Base-by-base conservation (phyloP, 305 asterid genomes). In the Petunia hybrid region DNA sequence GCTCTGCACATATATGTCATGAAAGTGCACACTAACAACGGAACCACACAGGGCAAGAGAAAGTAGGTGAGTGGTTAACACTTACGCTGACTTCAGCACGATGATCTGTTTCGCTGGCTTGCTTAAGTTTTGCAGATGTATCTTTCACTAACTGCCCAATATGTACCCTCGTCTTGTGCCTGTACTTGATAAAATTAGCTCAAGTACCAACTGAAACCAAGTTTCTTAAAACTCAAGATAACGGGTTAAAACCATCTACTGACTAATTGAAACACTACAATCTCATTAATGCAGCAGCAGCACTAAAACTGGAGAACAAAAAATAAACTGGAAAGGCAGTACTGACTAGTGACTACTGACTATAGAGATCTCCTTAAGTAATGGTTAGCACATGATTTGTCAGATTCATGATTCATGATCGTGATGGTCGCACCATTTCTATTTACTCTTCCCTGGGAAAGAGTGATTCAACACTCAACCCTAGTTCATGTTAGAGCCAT, bases 31-130 rank as follows among this genome's bases (percentile, higher is more conserved):
- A 71, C 4, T 73, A 12, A 36, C 78, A 12, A 73, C 35, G 62
- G 45, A 51, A 73, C 35, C 45, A 51, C 46, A 61, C 12, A 35
- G 78, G 43, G n/a, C 14, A 9, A 66, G 65, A 48, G 42, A 45
- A 77, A 61, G 4, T 57, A 77, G 36, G 7, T 77, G 36, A 73
- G 46, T 62, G 12, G 62, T 48, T 12, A 73, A 86, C 53, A 87
- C 98, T 89, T 89, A 95, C 98, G 84, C 93, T 90, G 88, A 90
- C 97, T 90, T 89, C 97, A 78, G 65, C 89, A 51, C 82, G 88
- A 84, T 91, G 98, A 75, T 95, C 99, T 65, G 91, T 80, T 80
- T 95, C 98, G 85, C 99, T 95, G 45, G 98, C 99, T 90, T 91
- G 99, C 87, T 92, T 95, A 77, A 95, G 97, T 85, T 93, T 92